Evolutionary conservation across 2,329 filamentous ascomycete genomes (phyloP).

Genomic region (Rhynchosporium secalis): DNA sequence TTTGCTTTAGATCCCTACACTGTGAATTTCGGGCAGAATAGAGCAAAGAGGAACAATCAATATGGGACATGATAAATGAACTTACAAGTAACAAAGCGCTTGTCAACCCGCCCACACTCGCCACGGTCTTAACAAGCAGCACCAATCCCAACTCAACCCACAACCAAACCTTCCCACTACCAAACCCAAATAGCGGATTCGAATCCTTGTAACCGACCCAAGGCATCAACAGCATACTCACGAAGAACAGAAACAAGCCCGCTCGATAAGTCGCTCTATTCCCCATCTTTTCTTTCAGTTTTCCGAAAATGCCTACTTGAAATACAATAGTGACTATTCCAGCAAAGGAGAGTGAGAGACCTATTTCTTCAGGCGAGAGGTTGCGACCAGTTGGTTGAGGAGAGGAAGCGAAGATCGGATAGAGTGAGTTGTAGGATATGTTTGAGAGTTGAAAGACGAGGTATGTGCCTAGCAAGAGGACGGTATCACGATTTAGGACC

Average conservation of each 20-base stretch:
- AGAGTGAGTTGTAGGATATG: slow-evolving; percentile 92
- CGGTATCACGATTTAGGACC: slow-evolving; percentile 75
- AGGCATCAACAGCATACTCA: slow-evolving; percentile 85
- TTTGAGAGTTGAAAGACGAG: slow-evolving; percentile 93
- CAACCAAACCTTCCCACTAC: slow-evolving; percentile 66
- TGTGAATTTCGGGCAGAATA: too few relatives aligned
- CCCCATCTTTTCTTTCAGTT: slow-evolving; percentile 73
- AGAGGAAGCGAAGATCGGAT: slow-evolving; percentile 86
- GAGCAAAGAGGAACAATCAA: background rate
- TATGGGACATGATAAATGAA: slow-evolving; percentile 25
- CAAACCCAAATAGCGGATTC: slow-evolving; percentile 55
- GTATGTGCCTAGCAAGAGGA: slow-evolving; percentile 81
- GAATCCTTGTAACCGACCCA: slow-evolving; percentile 78
- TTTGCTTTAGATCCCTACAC: background rate
- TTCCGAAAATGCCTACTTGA: slow-evolving; percentile 82
- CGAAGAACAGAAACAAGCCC: slow-evolving; percentile 74
- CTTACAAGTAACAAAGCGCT: slow-evolving; percentile 84
- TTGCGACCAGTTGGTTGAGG: slow-evolving; percentile 73
- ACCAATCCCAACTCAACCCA: slow-evolving; percentile 80
- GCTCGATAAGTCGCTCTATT: slow-evolving; percentile 83
- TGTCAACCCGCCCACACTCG: slow-evolving; percentile 86
- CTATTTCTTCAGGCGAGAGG: slow-evolving; percentile 77
- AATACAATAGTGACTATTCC: slow-evolving; percentile 85
- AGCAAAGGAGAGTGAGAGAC: slow-evolving; percentile 79
- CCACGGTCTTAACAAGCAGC: slow-evolving; percentile 85